Conservation (phyloP, 305 asterid genomes). For the Striga hermonthica region DNA sequence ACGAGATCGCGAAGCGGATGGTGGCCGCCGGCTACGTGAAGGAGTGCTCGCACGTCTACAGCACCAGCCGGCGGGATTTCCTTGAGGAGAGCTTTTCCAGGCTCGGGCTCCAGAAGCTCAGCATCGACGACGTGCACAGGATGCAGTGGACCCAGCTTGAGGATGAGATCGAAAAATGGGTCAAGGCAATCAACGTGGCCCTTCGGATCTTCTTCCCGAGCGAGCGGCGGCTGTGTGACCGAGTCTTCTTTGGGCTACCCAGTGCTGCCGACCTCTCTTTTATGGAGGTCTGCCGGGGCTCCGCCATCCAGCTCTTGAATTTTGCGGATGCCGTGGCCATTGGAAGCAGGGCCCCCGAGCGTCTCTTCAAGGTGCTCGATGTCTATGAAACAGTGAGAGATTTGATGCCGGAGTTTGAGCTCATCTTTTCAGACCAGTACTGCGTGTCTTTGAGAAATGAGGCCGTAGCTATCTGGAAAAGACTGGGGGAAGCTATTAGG, state of each 20-base stretch:
- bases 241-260: conserved; percentile 57
- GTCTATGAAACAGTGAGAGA: conserved; percentile 81
- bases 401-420: conserved; percentile 70
- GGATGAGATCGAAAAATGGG: conserved; percentile 84
- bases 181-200: conserved; percentile 61
- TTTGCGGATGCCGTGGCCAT: conserved; percentile 82
- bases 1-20: conserved; percentile 81
- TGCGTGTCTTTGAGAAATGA: conserved; percentile 65
- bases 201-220: conserved; percentile 73
- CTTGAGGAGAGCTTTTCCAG: conserved; percentile 86
- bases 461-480: conserved; percentile 71
- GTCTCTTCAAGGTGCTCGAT: conserved; percentile 78
- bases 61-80: conserved; percentile 68
- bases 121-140: conserved; percentile 76
- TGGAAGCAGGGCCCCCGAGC: conserved; percentile 78
- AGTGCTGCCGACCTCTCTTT: conserved; percentile 70
- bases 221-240: conserved; percentile 74
- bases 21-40: conserved; percentile 75
- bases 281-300: conserved; percentile 80
- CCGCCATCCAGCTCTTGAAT: conserved; percentile 76
- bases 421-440: conserved; percentile 66
- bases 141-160: conserved; percentile 86
- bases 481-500: conserved; percentile 78
- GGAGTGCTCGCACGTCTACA: conserved; percentile 81
- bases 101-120: conserved; percentile 68